Percentiles rank a stretch among this genome's conserved stretches.
Conservation (phyloP, 106 monocot species). For the Dioscorea dumetorum region DNA sequence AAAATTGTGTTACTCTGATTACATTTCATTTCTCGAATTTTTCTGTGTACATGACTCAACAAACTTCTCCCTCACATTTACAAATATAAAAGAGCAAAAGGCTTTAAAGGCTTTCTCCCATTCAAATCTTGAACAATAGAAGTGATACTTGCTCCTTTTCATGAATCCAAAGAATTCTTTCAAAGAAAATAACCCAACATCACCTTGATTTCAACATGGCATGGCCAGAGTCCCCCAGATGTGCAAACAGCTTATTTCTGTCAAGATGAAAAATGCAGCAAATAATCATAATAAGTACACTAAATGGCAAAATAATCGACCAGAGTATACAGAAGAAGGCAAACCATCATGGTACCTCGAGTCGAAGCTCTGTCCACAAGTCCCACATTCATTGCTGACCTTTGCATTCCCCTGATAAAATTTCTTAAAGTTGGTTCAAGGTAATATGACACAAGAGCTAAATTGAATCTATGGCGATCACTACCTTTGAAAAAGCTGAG, state of each 20-base stretch:
- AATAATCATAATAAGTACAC: background rate
- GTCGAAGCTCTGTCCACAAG: slow-evolving; percentile 37
- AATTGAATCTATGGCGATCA: no score
- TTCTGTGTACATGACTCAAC: no score
- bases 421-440: background rate
- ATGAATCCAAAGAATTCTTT: no score
- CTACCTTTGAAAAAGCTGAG: no score
- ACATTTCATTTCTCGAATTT: no score
- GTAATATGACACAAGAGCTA: background rate
- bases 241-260: slow-evolving; percentile 41
- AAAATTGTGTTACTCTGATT: no score
- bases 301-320: background rate
- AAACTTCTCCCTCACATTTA: no score
- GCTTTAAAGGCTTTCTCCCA: no score
- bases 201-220: slow-evolving; percentile 29
- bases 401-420: slow-evolving; percentile 22
- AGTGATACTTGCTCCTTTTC: no score
- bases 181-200: background rate
- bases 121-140: no score
- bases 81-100: no score
- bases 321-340: background rate
- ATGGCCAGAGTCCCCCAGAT: slow-evolving; percentile 36
- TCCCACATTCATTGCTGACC: slow-evolving; percentile 21
- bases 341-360: slow-evolving; percentile 17
- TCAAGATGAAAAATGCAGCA: background rate